Percentiles rank a stretch among this genome's conserved stretches.
phyloP scores from a whole-genome alignment of 306 rosid genomes.

The Boehmeria nivea region DNA sequence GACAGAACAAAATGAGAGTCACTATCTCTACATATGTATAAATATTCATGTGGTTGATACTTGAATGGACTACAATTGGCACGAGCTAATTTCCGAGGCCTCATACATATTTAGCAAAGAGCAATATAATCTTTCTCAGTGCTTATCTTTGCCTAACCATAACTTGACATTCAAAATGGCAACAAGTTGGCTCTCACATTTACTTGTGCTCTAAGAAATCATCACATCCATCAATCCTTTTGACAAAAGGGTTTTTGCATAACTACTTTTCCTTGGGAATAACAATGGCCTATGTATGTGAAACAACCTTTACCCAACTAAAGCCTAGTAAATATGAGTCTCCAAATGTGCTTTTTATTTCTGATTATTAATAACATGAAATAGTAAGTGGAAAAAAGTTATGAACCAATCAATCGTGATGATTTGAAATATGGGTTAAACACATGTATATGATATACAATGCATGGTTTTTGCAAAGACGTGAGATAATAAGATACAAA shows the following conservation, averaged over 20 bases:
- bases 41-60: slow-evolving; percentile 12
- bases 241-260: slow-evolving; percentile 31
- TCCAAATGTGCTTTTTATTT: no score
- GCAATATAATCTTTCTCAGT: slow-evolving; percentile 29
- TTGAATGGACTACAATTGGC: slow-evolving; percentile 22
- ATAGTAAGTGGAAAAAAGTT: no score
- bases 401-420: no score
- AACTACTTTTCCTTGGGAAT: slow-evolving; percentile 10
- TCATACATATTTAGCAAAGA: slow-evolving; percentile 7
- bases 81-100: slow-evolving; percentile 15
- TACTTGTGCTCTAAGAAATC: slow-evolving; percentile 12
- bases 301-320: background rate
- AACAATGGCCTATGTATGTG: background rate
- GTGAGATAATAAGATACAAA: no score
- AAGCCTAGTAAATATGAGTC: no score
- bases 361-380: no score
- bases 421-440: no score
- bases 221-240: slow-evolving; percentile 13
- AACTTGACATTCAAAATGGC: slow-evolving; percentile 28
- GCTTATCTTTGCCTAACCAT: slow-evolving; percentile 34
- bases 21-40: slow-evolving; percentile 11
- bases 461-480: no score
- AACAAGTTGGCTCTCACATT: slow-evolving; percentile 26
- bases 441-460: no score
- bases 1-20: background rate